Evolutionary conservation across 768 basidiomycete species (phyloP).

Genomic region (Clavaria fumosa): DNA sequence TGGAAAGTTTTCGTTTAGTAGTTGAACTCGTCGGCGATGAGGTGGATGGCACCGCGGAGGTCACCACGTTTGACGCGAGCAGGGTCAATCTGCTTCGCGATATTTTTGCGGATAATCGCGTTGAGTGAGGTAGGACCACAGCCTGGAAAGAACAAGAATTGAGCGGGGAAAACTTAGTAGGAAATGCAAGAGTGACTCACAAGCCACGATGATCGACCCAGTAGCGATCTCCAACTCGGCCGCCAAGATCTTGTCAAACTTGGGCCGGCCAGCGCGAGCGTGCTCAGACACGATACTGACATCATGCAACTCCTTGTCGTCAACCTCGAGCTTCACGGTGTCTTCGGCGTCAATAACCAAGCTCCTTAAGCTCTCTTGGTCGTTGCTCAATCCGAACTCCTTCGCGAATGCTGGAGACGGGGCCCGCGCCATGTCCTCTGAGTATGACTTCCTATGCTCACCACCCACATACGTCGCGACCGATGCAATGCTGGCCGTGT

Average conservation of each 20-base stretch:
- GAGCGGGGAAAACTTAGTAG: not conserved
- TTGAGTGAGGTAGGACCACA: constrained; percentile 64
- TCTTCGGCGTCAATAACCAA: too few species aligned
- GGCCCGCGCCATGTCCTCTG: too few species aligned
- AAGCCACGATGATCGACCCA: constrained; percentile 51
- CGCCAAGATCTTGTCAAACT: constrained; percentile 40
- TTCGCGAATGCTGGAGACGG: too few species aligned
- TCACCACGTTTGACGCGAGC: constrained; percentile 36
- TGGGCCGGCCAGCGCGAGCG: constrained; percentile 52
- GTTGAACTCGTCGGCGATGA: constrained; percentile 56
- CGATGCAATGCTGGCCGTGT: too few species aligned
- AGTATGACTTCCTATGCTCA: too few species aligned
- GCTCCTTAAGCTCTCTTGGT: too few species aligned
- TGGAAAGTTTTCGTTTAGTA: too few species aligned
- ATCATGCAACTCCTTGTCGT: constrained; percentile 43
- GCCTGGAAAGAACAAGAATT: constrained; percentile 23
- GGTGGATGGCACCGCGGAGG: constrained; percentile 39
- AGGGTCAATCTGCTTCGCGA: constrained; percentile 46
- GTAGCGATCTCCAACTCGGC: constrained; percentile 45
- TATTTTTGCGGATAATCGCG: constrained; percentile 48
- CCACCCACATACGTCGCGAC: too few species aligned
- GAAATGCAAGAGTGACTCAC: constrained; percentile 26
- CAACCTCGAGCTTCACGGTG: constrained; percentile 32
- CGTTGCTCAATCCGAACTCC: too few species aligned
- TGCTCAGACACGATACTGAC: constrained; percentile 44